phyloP scores from a whole-genome alignment of 371 early-diverging fungal species.

The Mortierella sp. region DNA sequence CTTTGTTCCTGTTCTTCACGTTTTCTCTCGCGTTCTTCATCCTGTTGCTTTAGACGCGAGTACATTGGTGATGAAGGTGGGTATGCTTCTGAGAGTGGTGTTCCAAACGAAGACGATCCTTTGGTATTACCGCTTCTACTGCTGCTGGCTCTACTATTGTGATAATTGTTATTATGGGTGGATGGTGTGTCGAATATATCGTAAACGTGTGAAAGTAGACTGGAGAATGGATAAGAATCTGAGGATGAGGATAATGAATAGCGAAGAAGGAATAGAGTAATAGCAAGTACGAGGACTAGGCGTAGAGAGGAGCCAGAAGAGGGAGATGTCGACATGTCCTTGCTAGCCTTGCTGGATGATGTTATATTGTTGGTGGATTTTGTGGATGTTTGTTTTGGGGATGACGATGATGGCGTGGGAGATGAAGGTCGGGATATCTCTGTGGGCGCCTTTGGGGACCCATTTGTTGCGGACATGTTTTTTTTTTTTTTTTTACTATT shows the following conservation, averaged over 20 bases:
- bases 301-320: slow-evolving; percentile 8
- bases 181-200: slow-evolving; percentile 5
- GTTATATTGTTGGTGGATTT: not conserved
- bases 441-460: not conserved
- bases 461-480: slow-evolving; percentile 3
- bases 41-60: slow-evolving; percentile 3
- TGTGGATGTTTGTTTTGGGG: not conserved
- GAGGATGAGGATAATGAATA: slow-evolving; percentile 16
- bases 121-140: not conserved
- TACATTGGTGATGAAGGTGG: slow-evolving; percentile 16
- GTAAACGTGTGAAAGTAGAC: slow-evolving; percentile 4
- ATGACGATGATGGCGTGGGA: not conserved
- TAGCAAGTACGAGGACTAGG: slow-evolving; percentile 4
- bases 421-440: not conserved
- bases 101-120: not conserved
- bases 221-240: not conserved
- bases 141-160: not conserved
- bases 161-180: not conserved
- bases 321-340: not conserved
- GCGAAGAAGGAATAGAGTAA: slow-evolving; percentile 6
- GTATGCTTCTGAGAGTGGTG: not conserved
- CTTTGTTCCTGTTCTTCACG: slow-evolving; percentile 5
- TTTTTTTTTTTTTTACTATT: not conserved
- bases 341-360: not conserved
- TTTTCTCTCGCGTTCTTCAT: not conserved